Evolutionary conservation across 148 eudicot genomes (phyloP).

Genomic region (Vaccinium vitisidaea): DNA sequence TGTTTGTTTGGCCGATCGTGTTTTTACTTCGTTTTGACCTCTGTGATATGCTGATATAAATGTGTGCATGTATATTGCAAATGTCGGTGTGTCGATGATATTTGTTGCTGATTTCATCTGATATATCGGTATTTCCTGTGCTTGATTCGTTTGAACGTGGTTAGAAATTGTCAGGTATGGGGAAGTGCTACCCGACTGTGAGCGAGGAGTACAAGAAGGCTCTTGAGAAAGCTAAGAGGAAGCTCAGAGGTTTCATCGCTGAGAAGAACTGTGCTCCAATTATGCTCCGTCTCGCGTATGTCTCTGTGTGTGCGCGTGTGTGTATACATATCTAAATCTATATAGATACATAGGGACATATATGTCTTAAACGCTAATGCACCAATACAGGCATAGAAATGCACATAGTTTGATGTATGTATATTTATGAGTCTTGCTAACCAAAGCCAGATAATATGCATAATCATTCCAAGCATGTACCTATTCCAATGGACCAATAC

Average conservation of each 20-base stretch:
- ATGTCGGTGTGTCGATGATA: neutral
- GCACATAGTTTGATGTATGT: neutral
- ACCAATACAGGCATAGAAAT: neutral
- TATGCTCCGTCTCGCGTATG: conserved; percentile 84
- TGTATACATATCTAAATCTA: neutral
- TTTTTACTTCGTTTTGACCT: no score
- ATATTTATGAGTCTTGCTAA: no score
- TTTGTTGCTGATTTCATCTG: neutral
- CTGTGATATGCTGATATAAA: neutral
- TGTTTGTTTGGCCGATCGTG: neutral
- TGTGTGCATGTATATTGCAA: neutral
- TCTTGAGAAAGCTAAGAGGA: conserved; percentile 14
- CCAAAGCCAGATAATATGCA: no score
- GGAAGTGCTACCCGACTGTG: neutral
- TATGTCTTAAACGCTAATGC: neutral
- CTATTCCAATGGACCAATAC: no score
- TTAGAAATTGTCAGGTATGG: neutral
- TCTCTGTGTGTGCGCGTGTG: neutral
- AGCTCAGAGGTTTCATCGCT: conserved; percentile 69
- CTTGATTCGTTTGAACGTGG: neutral
- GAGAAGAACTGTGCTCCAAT: conserved; percentile 78
- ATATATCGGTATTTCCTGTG: neutral
- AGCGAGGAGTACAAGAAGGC: neutral
- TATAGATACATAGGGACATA: neutral
- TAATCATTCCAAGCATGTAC: no score